Evolutionary conservation across 352 stramenopile species (phyloP).

Genomic region (Phytopythium kandeliae): DNA sequence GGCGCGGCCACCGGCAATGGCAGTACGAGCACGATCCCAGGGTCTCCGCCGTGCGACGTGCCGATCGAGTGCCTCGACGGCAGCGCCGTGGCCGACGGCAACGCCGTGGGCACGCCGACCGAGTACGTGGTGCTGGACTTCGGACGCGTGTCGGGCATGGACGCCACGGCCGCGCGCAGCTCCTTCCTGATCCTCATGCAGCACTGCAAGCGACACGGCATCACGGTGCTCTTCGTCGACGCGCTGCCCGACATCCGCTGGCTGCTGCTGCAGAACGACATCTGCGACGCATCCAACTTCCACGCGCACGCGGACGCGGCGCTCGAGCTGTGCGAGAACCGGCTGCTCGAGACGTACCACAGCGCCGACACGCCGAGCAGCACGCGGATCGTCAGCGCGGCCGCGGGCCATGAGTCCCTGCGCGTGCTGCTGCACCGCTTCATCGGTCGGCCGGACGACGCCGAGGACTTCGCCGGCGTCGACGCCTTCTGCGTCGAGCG

Average conservation of each 20-base stretch:
- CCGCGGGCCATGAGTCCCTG: conserved; percentile 41
- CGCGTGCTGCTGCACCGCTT: conserved; percentile 70
- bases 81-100: conserved; percentile 10
- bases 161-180: conserved; percentile 76
- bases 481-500: conserved; percentile 62
- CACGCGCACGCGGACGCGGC: conserved; percentile 66
- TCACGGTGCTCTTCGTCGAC: conserved; percentile 68
- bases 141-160: conserved; percentile 81
- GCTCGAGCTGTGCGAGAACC: conserved; percentile 75
- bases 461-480: conserved; percentile 53
- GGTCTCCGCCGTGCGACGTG: conserved; percentile 23
- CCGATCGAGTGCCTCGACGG: conserved; percentile 69
- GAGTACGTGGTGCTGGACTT: conserved; percentile 90
- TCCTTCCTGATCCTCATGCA: conserved; percentile 78
- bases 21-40: conserved; percentile 15
- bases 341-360: conserved; percentile 28
- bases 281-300: conserved; percentile 56
- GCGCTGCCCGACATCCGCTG: conserved; percentile 59
- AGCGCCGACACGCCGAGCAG: conserved; percentile 23
- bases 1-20: conserved; percentile 15
- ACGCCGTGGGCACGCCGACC: conserved; percentile 22
- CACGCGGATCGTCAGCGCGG: conserved; percentile 13
- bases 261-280: conserved; percentile 69
- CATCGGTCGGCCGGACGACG: conserved; percentile 70
- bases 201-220: conserved; percentile 62